Evolutionary conservation across 805 yeast species (phyloP), one percentile per base, ranked within the genome.

Genomic region (Phaffomyces opuntiae): DNA sequence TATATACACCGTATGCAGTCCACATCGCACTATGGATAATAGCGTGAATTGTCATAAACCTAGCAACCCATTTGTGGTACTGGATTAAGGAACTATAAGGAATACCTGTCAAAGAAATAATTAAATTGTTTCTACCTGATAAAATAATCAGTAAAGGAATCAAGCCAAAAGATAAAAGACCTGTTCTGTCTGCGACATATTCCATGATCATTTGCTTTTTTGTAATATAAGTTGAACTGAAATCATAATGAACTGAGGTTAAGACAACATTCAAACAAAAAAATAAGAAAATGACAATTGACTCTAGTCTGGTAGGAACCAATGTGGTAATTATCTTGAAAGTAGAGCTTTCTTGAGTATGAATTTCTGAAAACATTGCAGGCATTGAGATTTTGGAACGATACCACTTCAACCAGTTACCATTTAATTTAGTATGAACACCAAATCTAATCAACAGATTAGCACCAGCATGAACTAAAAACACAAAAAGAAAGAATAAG

Each of bases 71-170:
- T 61, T 77, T 81, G 63, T 87, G 96, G 56, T 77, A 75, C 35
- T 72, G 64, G 50, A 82, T 73, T 63, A 85, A 81, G 3, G 83
- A 70, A 6, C 81, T 66, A 53, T 76, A 81, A 4, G 79, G 68
- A 71, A 87, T 72, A 9, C 87, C 86, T 0, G 91, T 77, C 9
- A 80, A 44, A 55, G 64, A 66, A 49, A 73, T 75, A 49, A 85
- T 59, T 33, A 86, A 67, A 60, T 82, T 86, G 63, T 83, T 86
- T 53, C 95, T 67, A 14, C 87, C 84, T 7, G 87, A 82, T 57
- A 85, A 16, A 33, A 33, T n/a, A 8, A 33, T n/a, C 9, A 33
- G 14, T 14, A 33, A n/a, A n/a, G 35, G 35, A n/a, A 33, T 16
- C 14, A 33, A 33, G 14, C 35, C 35, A 33, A 33, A 33, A 13